These are phyloP conservation scores for Neocallimastix lanati DNA, from an alignment of 192 early-diverging fungal genomes.

Conservation along the genomic window DNA sequence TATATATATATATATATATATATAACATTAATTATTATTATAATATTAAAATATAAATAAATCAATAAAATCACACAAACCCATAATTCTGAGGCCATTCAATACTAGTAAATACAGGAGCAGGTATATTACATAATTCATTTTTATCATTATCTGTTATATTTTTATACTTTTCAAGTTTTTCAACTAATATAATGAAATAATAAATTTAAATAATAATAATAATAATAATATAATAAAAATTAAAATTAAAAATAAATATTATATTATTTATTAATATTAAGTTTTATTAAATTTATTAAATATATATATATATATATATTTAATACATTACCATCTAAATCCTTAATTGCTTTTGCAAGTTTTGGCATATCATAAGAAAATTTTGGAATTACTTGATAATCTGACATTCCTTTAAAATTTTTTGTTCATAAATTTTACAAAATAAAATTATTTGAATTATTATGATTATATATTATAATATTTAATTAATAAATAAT, in stretches of 20 bases:
- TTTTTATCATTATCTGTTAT: slow-evolving; percentile 8
- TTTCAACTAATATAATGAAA: slow-evolving; percentile 13
- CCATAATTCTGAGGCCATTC: slow-evolving; percentile 33
- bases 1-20: too few relatives aligned
- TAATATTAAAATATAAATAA: too few relatives aligned
- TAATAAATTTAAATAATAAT: neutral
- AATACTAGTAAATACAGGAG: slow-evolving; percentile 28
- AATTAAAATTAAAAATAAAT: too few relatives aligned
- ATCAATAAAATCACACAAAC: slow-evolving; percentile 4
- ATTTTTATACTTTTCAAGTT: slow-evolving; percentile 16
- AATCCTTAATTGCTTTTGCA: slow-evolving; percentile 14
- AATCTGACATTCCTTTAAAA: slow-evolving; percentile 34
- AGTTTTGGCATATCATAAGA: slow-evolving; percentile 22
- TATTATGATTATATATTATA: too few relatives aligned
- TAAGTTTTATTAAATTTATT: neutral
- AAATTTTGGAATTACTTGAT: slow-evolving; percentile 26
- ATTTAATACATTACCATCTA: slow-evolving; percentile 13
- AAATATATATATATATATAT: slow-evolving; percentile 2
- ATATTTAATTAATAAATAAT: too few relatives aligned
- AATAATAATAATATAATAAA: neutral
- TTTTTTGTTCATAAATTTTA: neutral
- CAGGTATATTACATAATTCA: slow-evolving; percentile 26
- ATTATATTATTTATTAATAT: too few relatives aligned
- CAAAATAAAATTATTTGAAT: too few relatives aligned
- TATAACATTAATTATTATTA: too few relatives aligned